phyloP scores from a whole-genome alignment of 352 stramenopile genomes.

The Aphanomyces cochlioides region DNA sequence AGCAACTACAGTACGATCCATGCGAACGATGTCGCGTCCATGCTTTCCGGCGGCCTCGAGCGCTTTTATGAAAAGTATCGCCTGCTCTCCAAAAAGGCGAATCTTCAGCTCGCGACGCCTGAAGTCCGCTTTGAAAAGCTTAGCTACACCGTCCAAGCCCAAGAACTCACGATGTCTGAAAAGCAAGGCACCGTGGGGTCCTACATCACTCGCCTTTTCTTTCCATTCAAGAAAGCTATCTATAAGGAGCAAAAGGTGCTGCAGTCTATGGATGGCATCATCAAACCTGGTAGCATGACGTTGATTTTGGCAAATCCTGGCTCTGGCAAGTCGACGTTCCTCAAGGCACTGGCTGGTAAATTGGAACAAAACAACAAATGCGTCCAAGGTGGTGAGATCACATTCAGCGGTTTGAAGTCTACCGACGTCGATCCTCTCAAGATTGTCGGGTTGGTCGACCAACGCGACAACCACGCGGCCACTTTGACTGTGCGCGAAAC shows the following conservation, averaged over 20 bases:
- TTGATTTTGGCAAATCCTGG: background rate
- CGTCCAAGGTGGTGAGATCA: background rate
- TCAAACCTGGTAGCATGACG: conserved; percentile 24
- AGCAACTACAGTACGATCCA: conserved; percentile 55
- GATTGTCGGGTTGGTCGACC: conserved; percentile 39
- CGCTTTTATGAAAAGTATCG: conserved; percentile 83
- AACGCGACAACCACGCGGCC: conserved; percentile 82
- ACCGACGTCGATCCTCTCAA: background rate
- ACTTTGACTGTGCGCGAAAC: conserved; percentile 90
- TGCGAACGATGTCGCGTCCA: conserved; percentile 55
- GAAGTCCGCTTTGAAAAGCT: conserved; percentile 78
- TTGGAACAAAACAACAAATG: background rate
- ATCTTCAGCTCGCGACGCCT: conserved; percentile 53
- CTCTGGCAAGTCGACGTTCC: conserved; percentile 18
- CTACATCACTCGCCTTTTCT: conserved; percentile 42
- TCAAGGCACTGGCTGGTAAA: conserved; percentile 4
- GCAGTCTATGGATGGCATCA: conserved; percentile 37
- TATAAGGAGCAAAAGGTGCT: conserved; percentile 48
- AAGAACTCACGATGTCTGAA: conserved; percentile 36
- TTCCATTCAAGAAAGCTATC: conserved; percentile 45
- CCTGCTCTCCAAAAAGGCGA: conserved; percentile 62
- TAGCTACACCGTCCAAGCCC: conserved; percentile 59
- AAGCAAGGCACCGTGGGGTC: conserved; percentile 53
- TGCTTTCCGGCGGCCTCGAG: conserved; percentile 65
- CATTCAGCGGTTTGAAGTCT: background rate